Conservation (phyloP, 2,329 filamentous ascomycete genomes). For the Sarocladium kiliense region DNA sequence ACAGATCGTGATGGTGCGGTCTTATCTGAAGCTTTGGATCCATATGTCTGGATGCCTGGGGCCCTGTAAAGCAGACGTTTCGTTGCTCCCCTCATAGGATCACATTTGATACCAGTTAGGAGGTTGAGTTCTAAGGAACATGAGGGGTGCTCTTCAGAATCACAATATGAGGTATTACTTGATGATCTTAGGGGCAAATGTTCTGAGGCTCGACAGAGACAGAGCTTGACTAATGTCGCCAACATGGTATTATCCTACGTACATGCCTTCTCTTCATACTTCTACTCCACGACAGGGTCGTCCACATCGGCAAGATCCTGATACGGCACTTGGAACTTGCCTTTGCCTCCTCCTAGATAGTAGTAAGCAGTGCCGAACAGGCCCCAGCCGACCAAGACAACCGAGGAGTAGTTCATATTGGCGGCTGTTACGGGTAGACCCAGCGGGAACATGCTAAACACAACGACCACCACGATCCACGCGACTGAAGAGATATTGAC, state of each 20-base stretch:
- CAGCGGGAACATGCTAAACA: background rate
- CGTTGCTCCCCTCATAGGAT: too few species aligned
- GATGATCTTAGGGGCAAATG: too few species aligned
- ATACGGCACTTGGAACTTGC: background rate
- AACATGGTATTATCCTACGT: too few species aligned
- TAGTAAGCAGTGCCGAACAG: background rate
- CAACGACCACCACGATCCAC: background rate
- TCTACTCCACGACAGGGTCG: background rate
- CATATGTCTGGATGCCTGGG: background rate
- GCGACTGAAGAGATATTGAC: background rate
- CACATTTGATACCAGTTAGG: too few species aligned
- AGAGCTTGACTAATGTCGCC: too few species aligned
- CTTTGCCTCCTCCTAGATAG: background rate
- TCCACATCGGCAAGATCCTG: background rate
- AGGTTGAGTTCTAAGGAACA: too few species aligned
- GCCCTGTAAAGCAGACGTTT: too few species aligned
- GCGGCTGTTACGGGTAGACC: background rate
- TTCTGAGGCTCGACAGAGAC: too few species aligned
- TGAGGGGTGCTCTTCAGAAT: too few species aligned
- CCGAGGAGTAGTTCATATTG: background rate
- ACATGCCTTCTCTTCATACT: too few species aligned
- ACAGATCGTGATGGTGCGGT: background rate
- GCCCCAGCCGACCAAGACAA: background rate
- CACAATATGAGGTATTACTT: too few species aligned
- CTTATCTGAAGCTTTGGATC: background rate